Percentiles rank a stretch among this genome's conserved stretches.
Evolutionary conservation across 306 rosid genomes (phyloP).

Genomic region (Cicer yamashitae): DNA sequence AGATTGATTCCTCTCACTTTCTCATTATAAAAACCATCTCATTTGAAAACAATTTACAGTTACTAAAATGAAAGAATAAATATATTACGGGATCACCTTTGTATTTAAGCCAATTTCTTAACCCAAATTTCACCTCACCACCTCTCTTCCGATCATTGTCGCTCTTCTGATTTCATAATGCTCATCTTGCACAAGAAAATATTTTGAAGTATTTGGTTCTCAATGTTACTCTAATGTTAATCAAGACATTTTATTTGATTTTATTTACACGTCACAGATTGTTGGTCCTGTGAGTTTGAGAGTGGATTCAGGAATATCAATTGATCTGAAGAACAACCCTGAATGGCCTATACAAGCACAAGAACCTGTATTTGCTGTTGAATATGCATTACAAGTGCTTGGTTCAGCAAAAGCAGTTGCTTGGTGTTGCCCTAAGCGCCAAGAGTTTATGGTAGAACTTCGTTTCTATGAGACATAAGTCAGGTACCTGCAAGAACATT

Average conservation of each 20-base stretch:
- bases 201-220: constrained; percentile 16
- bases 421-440: constrained; percentile 87
- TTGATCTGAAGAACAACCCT: constrained; percentile 65
- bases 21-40: too few relatives aligned
- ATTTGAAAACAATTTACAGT: too few relatives aligned
- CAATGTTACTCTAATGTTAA: constrained; percentile 20
- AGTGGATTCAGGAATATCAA: constrained; percentile 72
- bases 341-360: constrained; percentile 51
- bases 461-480: constrained; percentile 77
- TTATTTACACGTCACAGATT: constrained; percentile 59
- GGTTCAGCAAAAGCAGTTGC: constrained; percentile 97
- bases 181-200: neutral
- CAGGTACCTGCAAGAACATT: too few relatives aligned
- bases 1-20: too few relatives aligned
- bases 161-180: constrained; percentile 2
- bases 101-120: neutral
- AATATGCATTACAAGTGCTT: constrained; percentile 80
- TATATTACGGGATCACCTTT: too few relatives aligned
- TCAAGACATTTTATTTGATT: neutral
- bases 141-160: neutral
- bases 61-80: too few relatives aligned
- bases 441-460: constrained; percentile 91
- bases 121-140: neutral
- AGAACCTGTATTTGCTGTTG: constrained; percentile 80
- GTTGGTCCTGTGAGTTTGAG: constrained; percentile 85